Evolutionary conservation across 805 yeast species (phyloP).

Genomic region (Torulaspora indica): DNA sequence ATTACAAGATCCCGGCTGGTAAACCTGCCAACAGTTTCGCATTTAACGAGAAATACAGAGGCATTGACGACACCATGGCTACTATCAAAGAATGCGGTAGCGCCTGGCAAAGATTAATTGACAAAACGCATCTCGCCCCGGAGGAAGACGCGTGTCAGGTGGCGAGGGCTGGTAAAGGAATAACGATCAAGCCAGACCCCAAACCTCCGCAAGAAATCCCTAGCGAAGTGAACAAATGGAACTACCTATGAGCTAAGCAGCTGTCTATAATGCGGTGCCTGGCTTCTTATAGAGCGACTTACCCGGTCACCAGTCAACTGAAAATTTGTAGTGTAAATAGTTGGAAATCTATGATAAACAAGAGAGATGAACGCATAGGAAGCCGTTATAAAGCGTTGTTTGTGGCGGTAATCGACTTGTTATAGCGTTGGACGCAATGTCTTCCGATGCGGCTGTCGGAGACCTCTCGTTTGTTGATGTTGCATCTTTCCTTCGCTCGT

Average conservation of each 20-base stretch:
- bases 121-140: conserved; percentile 38
- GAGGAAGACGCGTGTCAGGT: conserved; percentile 35
- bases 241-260: conserved; percentile 21
- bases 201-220: conserved; percentile 39
- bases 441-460: conserved; percentile 8
- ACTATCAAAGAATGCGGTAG: conserved; percentile 59
- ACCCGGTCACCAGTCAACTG: not conserved
- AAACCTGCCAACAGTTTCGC: conserved; percentile 73
- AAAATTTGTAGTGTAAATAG: conserved; percentile 10
- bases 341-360: not conserved
- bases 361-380: not conserved
- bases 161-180: conserved; percentile 54
- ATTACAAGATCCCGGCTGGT: conserved; percentile 79
- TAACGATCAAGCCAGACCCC: conserved; percentile 19
- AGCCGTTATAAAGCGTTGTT: no score
- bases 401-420: not conserved
- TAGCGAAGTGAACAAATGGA: conserved; percentile 37
- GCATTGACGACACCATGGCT: conserved; percentile 53
- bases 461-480: conserved; percentile 19
- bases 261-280: not conserved
- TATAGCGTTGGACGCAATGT: conserved; percentile 2
- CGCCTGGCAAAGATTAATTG: conserved; percentile 60
- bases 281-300: not conserved
- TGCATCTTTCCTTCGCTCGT: conserved; percentile 20
- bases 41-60: conserved; percentile 61